Base-by-base conservation (phyloP, 2,329 filamentous ascomycete species). In the Shiraia sp. region DNA sequence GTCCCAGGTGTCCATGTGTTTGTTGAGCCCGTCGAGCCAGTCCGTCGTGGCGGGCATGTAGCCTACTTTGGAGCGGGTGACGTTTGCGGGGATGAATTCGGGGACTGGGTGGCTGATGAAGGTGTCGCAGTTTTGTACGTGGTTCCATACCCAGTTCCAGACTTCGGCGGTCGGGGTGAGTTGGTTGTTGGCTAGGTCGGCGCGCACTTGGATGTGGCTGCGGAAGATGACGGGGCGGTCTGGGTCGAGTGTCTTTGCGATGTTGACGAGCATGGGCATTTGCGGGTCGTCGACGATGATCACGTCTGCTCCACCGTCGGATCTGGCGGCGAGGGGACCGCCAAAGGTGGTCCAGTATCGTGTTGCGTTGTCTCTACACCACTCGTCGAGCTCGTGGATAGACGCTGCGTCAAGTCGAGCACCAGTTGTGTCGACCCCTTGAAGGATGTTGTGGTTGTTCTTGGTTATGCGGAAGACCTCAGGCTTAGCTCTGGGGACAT, bases 361-460 rank as follows among this genome's bases (percentile, higher is more conserved):
- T 36, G 83, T 76, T 4, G 87, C 85, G 65, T 92, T 92, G 10
- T 86, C 80, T 10, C 76, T 72, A 42, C 88, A 85, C 88, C 88
- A 93, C 32, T 83, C 79, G 8, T 78, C 79, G 36, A 92, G 80
- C n/a, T 75, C 70, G 1, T 72, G 65, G 56, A 84, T 82, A 42
- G 88, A 80, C 2, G 86, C 79, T 1, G 74, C 55, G 0, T 77
- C 81, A 23, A 92, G 75, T n/a, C 81, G 78, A 53, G 88, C 79
- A 2, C 80, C 78, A 0, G 41, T 26, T 17, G 78, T 75, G 28
- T 83, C 82, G 29, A 91, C 88, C 7, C 88, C 88, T 70, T 93
- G 88, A 2, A 93, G 81, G 51, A 92, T 91, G 69, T 93, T 93
- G 79, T 93, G 88, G 55, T 90, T 87, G 53, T 86, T 90, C 72